Evolutionary conservation across 768 basidiomycete species (phyloP), one percentile per base, ranked within the genome.

Genomic region (Suillus alpinus): DNA sequence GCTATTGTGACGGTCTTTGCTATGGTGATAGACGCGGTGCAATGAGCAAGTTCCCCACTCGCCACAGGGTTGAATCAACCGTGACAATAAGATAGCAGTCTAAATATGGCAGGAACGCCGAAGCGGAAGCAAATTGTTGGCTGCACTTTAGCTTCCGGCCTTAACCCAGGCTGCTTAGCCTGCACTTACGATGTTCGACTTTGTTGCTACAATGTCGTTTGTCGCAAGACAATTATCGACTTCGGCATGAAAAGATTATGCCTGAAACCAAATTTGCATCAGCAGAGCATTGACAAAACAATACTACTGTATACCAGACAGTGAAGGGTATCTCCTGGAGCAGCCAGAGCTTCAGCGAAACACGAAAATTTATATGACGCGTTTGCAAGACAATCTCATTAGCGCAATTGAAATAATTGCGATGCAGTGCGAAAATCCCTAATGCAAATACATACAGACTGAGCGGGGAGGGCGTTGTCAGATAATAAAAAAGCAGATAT

Each of bases 1-100:
- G 23, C 23, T 55, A 55, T 59, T 59, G 58, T 49, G 14, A 29
- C 14, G 26, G 26, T 59, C 23, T 59, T 59, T 23, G 34, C 58
- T 55, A 59, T 59, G 58, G 53, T 55, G 37, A 55, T 55, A 36
- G 47, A 58, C 20, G 36, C 49, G 57, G 6, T 1, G 47, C 50
- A 57, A 56, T 39, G 31, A 37, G 50, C 14, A 34, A 36, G 26
- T 51, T 50, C 49, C 29, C 34, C 23, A 29, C 14, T 39, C 6
- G 39, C 14, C 39, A 16, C 34, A 10, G 34, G 34, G 9, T 9
- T 36, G 34, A 9, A 36, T 36, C 10, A 10, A 36, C 10, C 0
- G 14, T 10, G 49, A 50, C 49, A 50, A 50, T 50, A 50, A 50
- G 49, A 49, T 31, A 31, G 23, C 46, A 26, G 13, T 47, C 26